Evolutionary conservation across 73 alveolate genomes (phyloP).

Genomic region (Tetrahymena borealis): DNA sequence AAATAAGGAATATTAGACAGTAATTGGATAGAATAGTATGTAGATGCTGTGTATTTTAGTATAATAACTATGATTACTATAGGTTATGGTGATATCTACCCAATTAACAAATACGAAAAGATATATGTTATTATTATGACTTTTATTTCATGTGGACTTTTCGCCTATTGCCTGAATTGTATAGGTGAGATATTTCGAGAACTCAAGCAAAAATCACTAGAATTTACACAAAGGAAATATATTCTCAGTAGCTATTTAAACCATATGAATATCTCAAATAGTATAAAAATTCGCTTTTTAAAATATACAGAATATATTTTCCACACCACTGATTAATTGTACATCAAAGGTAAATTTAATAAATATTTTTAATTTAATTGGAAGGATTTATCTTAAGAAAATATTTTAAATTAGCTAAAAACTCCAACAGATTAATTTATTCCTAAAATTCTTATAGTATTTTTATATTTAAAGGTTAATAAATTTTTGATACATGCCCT

Average conservation of each 20-base stretch:
- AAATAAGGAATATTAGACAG: neutral
- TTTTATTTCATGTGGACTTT: slow-evolving; percentile 26
- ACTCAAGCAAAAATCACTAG: neutral
- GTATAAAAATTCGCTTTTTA: neutral
- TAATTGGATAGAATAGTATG: slow-evolving; percentile 42
- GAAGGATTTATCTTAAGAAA: no score
- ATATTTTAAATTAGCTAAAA: no score
- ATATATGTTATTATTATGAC: slow-evolving; percentile 47
- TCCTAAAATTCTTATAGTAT: no score
- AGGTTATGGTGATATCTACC: slow-evolving; percentile 82
- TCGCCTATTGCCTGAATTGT: slow-evolving; percentile 21
- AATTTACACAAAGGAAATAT: neutral
- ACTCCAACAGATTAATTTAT: no score
- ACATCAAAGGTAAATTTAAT: neutral
- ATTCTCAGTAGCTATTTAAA: neutral
- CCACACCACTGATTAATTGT: neutral
- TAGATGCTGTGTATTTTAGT: slow-evolving; percentile 66
- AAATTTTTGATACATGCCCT: neutral
- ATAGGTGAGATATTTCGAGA: slow-evolving; percentile 15
- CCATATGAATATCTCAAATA: neutral
- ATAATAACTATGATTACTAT: slow-evolving; percentile 64
- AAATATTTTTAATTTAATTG: neutral
- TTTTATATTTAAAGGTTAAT: neutral
- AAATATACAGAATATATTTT: neutral
- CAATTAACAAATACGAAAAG: slow-evolving; percentile 66